A percentile compares a stretch with the other conserved stretches of the same genome.
These are phyloP conservation scores for Limtongia smithiae DNA, from an alignment of 805 yeast species.

Conservation along the genomic window DNA sequence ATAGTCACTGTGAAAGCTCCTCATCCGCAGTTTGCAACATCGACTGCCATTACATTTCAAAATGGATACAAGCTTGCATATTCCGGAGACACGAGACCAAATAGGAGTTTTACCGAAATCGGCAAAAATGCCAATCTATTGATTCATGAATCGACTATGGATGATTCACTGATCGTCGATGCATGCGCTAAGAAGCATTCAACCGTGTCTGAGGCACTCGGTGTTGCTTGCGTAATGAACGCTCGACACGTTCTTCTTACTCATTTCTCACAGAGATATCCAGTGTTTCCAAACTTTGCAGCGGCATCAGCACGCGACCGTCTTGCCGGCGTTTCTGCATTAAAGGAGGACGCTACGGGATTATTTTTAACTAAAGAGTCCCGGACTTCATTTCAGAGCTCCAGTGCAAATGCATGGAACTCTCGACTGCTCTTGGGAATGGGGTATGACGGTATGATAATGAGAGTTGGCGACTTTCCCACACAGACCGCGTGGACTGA, in stretches of 20 bases:
- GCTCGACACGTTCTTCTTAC: slow-evolving; percentile 72
- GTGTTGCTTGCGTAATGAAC: slow-evolving; percentile 64
- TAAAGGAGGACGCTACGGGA: slow-evolving; percentile 1
- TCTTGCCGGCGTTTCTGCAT: not conserved
- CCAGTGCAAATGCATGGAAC: slow-evolving; percentile 6
- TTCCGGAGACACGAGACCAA: slow-evolving; percentile 95
- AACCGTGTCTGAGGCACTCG: slow-evolving; percentile 82
- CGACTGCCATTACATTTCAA: slow-evolving; percentile 51
- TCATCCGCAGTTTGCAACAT: slow-evolving; percentile 83
- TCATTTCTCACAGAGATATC: slow-evolving; percentile 90
- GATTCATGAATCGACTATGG: slow-evolving; percentile 92
- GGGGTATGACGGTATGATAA: slow-evolving; percentile 66
- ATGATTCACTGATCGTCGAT: slow-evolving; percentile 69
- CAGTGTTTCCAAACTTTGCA: slow-evolving; percentile 35
- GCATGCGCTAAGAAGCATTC: slow-evolving; percentile 82
- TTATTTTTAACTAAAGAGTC: not conserved
- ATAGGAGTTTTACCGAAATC: slow-evolving; percentile 55
- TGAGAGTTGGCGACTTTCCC: slow-evolving; percentile 46
- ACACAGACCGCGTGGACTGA: slow-evolving; percentile 29
- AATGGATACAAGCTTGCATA: slow-evolving; percentile 66
- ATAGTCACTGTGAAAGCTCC: slow-evolving; percentile 68
- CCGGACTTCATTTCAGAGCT: not conserved
- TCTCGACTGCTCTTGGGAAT: slow-evolving; percentile 33
- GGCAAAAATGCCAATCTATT: slow-evolving; percentile 69
- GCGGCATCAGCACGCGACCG: not conserved